Conservation (phyloP, 2,329 filamentous ascomycete genomes). For the Phialocephala sp. region DNA sequence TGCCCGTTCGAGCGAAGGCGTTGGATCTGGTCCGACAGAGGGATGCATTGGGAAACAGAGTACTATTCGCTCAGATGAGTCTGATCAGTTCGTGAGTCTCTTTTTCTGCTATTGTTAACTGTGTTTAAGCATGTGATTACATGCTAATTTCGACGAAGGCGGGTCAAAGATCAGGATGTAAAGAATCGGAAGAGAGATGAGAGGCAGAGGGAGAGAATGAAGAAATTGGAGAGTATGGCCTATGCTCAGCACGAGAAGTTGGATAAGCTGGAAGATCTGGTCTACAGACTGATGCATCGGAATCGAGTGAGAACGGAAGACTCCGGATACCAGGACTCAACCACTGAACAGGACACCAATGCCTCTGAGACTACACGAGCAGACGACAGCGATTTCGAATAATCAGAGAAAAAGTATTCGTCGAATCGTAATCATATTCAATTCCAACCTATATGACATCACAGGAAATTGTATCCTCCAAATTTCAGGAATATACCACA, state of each 20-base stretch:
- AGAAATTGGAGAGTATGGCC: conserved; percentile 32
- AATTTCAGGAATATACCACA: conserved; percentile 38
- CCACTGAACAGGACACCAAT: background rate
- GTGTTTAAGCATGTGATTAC: background rate
- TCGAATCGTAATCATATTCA: background rate
- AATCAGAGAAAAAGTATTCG: background rate
- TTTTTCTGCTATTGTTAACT: background rate
- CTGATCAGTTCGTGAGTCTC: conserved; percentile 51
- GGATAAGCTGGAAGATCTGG: conserved; percentile 33
- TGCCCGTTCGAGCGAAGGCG: conserved; percentile 51
- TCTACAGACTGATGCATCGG: conserved; percentile 34
- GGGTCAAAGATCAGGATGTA: conserved; percentile 22
- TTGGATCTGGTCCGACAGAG: conserved; percentile 53
- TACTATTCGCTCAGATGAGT: conserved; percentile 56
- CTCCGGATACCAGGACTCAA: background rate
- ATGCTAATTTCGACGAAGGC: conserved; percentile 25
- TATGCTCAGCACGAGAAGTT: conserved; percentile 36
- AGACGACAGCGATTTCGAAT: background rate
- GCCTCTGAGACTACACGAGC: background rate
- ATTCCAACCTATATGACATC: conserved; percentile 6
- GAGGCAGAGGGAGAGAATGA: conserved; percentile 29
- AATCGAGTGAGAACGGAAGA: conserved; percentile 18
- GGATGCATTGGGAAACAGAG: conserved; percentile 51
- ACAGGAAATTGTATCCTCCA: conserved; percentile 38
- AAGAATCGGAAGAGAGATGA: conserved; percentile 31